A percentile compares a stretch with the other conserved stretches of the same genome.
phyloP scores from a whole-genome alignment of 2,329 filamentous ascomycete genomes.

The Penicillium sp. region DNA sequence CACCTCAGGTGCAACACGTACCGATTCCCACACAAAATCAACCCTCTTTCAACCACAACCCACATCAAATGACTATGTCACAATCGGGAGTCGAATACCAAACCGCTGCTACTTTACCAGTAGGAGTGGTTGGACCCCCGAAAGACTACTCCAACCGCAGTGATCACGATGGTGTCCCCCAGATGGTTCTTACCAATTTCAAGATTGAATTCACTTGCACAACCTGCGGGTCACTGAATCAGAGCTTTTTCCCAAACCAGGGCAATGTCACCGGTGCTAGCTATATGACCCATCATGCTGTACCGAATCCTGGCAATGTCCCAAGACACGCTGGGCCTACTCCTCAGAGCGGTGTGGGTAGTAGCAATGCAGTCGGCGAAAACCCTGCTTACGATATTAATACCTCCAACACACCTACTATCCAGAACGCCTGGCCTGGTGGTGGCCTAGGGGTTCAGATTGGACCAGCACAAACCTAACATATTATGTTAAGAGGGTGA shows the following conservation, averaged over 20 bases:
- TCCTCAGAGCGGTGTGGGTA: conserved; percentile 18
- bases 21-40: conserved; percentile 25
- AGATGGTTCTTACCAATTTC: conserved; percentile 37
- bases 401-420: conserved; percentile 24
- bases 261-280: conserved; percentile 33
- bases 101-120: conserved; percentile 17
- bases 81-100: conserved; percentile 25
- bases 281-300: conserved; percentile 28
- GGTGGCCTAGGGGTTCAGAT: conserved; percentile 31
- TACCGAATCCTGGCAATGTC: conserved; percentile 19
- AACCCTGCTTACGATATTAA: conserved; percentile 25
- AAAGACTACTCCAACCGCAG: conserved; percentile 26
- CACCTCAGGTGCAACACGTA: conserved; percentile 21
- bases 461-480: conserved; percentile 20
- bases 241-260: conserved; percentile 40
- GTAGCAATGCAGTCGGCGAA: conserved; percentile 18
- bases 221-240: conserved; percentile 38
- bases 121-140: conserved; percentile 20
- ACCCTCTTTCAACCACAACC: conserved; percentile 20
- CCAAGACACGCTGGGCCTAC: conserved; percentile 19
- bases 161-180: conserved; percentile 28
- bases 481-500: neutral
- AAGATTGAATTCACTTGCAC: conserved; percentile 43
- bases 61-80: conserved; percentile 24
- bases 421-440: conserved; percentile 29